phyloP scores from a whole-genome alignment of 106 monocot species.

The Iris macrosiphon region DNA sequence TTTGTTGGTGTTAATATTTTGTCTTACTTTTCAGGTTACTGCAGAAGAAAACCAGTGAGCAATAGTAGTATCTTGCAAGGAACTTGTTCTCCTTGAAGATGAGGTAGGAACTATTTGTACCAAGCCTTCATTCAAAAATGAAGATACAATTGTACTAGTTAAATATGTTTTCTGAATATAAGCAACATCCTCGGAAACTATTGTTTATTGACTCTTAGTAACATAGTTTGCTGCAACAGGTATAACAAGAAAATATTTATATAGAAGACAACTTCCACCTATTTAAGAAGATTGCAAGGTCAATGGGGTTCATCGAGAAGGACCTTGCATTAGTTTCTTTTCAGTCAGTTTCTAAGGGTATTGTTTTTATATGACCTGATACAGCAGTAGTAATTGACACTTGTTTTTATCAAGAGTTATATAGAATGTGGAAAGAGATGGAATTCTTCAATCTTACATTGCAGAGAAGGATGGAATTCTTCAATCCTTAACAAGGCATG shows the following conservation, averaged over 20 bases:
- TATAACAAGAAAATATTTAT: constrained; percentile 90
- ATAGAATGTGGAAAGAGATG: constrained; percentile 94
- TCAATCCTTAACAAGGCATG: constrained; percentile 62
- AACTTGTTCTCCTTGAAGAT: constrained; percentile 79
- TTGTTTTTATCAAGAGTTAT: constrained; percentile 40
- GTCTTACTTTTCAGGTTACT: constrained; percentile 44
- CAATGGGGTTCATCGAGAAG: constrained; percentile 63
- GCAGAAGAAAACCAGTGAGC: constrained; percentile 62
- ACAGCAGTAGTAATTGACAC: not conserved
- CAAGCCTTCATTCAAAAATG: too few relatives aligned
- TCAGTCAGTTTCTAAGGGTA: constrained; percentile 89
- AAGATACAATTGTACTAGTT: too few relatives aligned
- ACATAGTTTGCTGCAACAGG: constrained; percentile 21
- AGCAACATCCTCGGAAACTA: too few relatives aligned
- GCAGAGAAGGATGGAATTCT: constrained; percentile 66
- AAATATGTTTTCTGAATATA: too few relatives aligned
- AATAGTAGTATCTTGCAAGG: constrained; percentile 79
- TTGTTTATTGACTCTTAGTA: too few relatives aligned
- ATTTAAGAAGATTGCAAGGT: constrained; percentile 79
- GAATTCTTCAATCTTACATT: constrained; percentile 49
- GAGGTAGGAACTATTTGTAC: constrained; percentile 36
- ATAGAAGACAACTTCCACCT: constrained; percentile 69
- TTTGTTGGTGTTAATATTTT: not conserved
- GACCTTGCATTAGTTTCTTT: constrained; percentile 75
- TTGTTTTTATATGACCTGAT: not conserved